Base-by-base conservation (phyloP, 306 rosid species). In the Spatholobus suberectus region DNA sequence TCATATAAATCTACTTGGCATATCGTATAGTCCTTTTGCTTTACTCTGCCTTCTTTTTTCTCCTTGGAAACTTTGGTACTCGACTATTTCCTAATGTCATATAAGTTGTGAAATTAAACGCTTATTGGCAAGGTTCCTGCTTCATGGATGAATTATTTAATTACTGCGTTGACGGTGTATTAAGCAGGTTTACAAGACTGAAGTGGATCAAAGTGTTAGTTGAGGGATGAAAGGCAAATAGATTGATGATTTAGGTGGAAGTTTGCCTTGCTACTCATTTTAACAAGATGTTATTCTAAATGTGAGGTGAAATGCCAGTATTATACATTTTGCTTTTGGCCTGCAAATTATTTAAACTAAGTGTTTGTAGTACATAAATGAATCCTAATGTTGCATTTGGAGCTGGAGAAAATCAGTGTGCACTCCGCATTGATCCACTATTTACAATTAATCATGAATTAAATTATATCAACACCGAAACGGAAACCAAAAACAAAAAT, bases 91-190 rank as follows among this genome's bases (percentile, higher is more conserved):
- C 57, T 10, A 8, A 55, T 74, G 61, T 66, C 44, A n/a, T 32
- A 49, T 79, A 15, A 75, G 59, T 72, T 68, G 51, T 71, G 51
- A 78, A 78, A 79, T 79, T 79, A 21, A 72, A 49, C 52, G 29
- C 44, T 67, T 58, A 75, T 34, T 73, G 77, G 27, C 66, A 51
- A 72, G 68, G 63, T 78, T 70, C 59, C 66, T 77, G 67, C 37
- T 34, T 70, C 47, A 47, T 83, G 69, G 47, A 35, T 55, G 75
- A 55, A 55, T 73, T 47, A 4, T 62, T 62, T 49, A 38, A 9
- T 73, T 61, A 43, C 67, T 21, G 21, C 13, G 35, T 46, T 32
- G 47, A 77, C 20, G 57, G 73, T 40, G 55, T 47, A 18, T 5
- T 32, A 76, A 62, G 58, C 58, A 44, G 49, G 73, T 29, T 76